Evolutionary conservation across 2,329 filamentous ascomycete species (phyloP), one percentile per base, ranked within the genome.

Genomic region (Colletotrichum acutatum): DNA sequence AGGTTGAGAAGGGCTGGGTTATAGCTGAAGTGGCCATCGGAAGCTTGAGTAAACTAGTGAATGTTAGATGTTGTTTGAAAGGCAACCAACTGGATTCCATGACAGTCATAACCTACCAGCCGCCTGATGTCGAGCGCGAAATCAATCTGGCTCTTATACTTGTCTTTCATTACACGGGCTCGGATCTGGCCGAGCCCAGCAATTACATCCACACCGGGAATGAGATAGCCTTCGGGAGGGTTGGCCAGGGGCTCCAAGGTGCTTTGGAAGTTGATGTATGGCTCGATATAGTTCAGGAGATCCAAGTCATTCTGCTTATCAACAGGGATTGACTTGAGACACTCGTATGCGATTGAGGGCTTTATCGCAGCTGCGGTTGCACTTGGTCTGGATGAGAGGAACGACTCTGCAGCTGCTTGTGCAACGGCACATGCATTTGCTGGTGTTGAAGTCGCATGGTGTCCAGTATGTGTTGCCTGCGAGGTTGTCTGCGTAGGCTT

Each of bases 1-100:
- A 73, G 26, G 5, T 8, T 57, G n/a, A 76, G 42, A 1, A 77
- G 34, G 6, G 70, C 68, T 1, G 76, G 74, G 2, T 62, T 69
- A 8, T 76, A 76, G n/a, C 28, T 26, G 9, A 77, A 75, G 58
- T 76, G 76, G 12, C 69, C 69, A 30, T 76, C 76, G 1, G 64
- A 26, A n/a, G 73, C 62, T 60, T 70, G 66, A 7, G 37, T 37
- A 7, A 63, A 73, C 73, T 74, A 8, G 1, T 4, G 2, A 1
- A 26, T 2, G 42, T 65, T 46, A 60, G 9, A 56, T 37, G 4
- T 16, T 14, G 19, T 30, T 26, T 6, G 12, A 19, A 7, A 16
- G 14, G 19, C 11, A 14, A 19, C 16, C 1, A 24, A 7, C 34
- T 32, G 7, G 46, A 34, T 5, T 28, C 12, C 53, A 9, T 8